These are phyloP conservation scores for Camellia oleifera DNA, from an alignment of 179 eudicot species.

Conservation along the genomic window DNA sequence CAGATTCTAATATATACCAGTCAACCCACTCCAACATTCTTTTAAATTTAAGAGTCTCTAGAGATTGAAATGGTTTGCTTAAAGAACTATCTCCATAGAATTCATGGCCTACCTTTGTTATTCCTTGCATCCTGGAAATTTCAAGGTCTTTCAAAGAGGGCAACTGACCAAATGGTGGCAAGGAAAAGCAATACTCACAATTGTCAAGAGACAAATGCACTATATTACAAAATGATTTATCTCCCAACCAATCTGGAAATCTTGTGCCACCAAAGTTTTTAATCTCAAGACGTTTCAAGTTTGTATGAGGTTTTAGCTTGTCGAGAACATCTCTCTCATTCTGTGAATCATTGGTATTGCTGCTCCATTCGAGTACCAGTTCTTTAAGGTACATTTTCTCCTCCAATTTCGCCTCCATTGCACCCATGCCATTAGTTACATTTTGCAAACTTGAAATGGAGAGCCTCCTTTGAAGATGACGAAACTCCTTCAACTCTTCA, in stretches of 20 bases:
- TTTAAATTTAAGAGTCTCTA: neutral
- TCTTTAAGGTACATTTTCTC: neutral
- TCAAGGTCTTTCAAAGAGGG: neutral
- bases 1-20: neutral
- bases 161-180: conserved; percentile 17
- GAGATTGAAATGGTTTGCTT: neutral
- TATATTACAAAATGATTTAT: neutral
- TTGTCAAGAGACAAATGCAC: neutral
- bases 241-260: conserved; percentile 16
- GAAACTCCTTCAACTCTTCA: neutral
- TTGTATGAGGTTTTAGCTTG: conserved; percentile 3
- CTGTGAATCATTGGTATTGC: neutral
- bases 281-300: conserved; percentile 1
- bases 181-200: neutral
- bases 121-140: neutral
- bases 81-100: conserved; percentile 12
- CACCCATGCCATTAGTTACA: neutral
- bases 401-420: conserved; percentile 12
- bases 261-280: neutral
- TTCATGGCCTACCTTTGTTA: neutral
- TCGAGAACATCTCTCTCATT: neutral
- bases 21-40: neutral
- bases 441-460: conserved; percentile 5
- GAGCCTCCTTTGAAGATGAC: neutral
- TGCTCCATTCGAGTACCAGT: conserved; percentile 10